Conservation (phyloP, 768 basidiomycete species). For the Suillus brevipes region DNA sequence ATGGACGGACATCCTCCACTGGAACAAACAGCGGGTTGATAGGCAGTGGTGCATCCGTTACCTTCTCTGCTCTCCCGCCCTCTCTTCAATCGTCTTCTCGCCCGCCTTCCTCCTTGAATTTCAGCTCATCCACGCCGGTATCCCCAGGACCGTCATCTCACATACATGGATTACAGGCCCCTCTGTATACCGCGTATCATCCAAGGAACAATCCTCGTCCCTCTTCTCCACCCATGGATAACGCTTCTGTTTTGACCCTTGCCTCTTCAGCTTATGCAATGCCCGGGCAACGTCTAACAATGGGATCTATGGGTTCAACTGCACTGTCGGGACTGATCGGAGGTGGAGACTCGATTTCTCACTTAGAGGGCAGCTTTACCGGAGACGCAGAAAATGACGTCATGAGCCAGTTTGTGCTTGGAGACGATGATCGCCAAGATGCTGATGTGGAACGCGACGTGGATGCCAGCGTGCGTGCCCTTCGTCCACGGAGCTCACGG, state of each 20-base stretch:
- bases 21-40: conserved; percentile 47
- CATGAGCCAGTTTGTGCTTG: conserved; percentile 64
- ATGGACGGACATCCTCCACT: conserved; percentile 62
- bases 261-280: conserved; percentile 91
- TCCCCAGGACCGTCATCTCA: conserved; percentile 25
- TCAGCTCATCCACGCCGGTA: conserved; percentile 30
- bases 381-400: conserved; percentile 59
- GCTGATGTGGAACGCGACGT: conserved; percentile 58
- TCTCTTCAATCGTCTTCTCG: conserved; percentile 45
- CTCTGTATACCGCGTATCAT: conserved; percentile 88
- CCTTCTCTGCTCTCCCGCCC: conserved; percentile 70
- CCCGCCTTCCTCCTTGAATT: conserved; percentile 38
- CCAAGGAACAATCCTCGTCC: conserved; percentile 96
- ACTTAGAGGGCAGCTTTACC: conserved; percentile 61
- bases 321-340: conserved; percentile 52
- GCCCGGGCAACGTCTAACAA: conserved; percentile 53
- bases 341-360: conserved; percentile 65
- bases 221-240: conserved; percentile 85
- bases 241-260: conserved; percentile 89
- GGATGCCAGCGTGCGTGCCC: conserved; percentile 87
- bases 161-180: conserved; percentile 61
- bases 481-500: conserved; percentile 82
- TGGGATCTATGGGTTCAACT: conserved; percentile 43
- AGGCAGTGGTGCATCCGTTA: conserved; percentile 59
- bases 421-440: conserved; percentile 65